Base-by-base conservation (phyloP, 2,329 filamentous ascomycete species). In the Plectosphaerella sp. region DNA sequence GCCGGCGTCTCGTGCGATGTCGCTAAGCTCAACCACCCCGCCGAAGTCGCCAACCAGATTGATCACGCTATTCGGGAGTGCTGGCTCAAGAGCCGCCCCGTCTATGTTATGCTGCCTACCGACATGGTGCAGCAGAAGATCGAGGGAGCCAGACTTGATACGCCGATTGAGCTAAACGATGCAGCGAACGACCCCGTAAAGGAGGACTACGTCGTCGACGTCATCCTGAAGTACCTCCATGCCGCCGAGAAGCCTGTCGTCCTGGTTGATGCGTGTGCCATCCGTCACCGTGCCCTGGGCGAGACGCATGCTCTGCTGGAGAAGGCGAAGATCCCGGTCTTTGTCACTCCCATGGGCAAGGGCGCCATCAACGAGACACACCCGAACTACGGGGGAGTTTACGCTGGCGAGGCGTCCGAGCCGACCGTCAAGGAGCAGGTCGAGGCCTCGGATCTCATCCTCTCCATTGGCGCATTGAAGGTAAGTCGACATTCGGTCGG, bases 321-420 rank as follows among this genome's bases (percentile, higher is more conserved):
- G 54, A 89, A 86, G 67, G 89, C 89, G 1, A 76, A 82, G 4
- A 74, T 96, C 8, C 91, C 91, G 5, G 87, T 89, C 0, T 95
- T 94, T 61, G 88, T 92, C n/a, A 88, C 90, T 0, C 89, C 91
- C 3, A 95, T 95, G 88, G 91, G 91, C 46, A 96, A 96, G 72
- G 83, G 90, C 16, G 88, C 88, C 18, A 80, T 96, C 46, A 80
- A 94, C 61, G 91, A 96, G 68, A 80, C 80, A 2, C 78, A 88
- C 46, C 74, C 79, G n/a, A 88, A 82, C 62, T 96, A 87, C 59
- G 88, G 88, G 20, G 91, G 91, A 57, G 88, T 96, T 5, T 95
- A 96, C 66, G 87, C 88, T 9, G 91, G 91, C n/a, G 79, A 80
- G 53, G 89, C 87, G 36, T 91, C 86, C 33, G 80, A 86, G 49